phyloP scores from a whole-genome alignment of 2,329 filamentous ascomycete genomes.

The Aspergillus jensenii region DNA sequence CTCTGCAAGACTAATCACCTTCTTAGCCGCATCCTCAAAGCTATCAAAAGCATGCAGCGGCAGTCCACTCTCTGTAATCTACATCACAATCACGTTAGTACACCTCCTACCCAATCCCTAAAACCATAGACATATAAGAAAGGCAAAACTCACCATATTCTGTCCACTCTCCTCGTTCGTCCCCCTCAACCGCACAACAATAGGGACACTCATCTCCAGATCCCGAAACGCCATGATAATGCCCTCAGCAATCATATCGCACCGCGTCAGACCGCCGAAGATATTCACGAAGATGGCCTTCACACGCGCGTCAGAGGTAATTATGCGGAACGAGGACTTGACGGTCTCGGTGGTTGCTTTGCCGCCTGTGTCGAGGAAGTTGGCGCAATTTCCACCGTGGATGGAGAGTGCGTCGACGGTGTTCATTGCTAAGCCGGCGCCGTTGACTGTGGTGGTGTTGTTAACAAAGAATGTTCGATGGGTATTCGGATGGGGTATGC shows the following conservation, averaged over 20 bases:
- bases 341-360: slow-evolving; percentile 84
- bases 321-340: slow-evolving; percentile 70
- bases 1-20: slow-evolving; percentile 60
- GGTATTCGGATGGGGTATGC: not conserved
- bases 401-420: slow-evolving; percentile 76
- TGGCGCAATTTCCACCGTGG: slow-evolving; percentile 68
- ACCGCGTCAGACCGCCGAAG: slow-evolving; percentile 68
- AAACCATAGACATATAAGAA: not conserved
- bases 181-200: slow-evolving; percentile 74
- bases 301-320: slow-evolving; percentile 70
- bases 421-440: slow-evolving; percentile 87
- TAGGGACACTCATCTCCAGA: slow-evolving; percentile 64
- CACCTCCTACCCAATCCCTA: too few species aligned
- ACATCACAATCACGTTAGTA: slow-evolving; percentile 14
- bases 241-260: slow-evolving; percentile 78
- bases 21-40: slow-evolving; percentile 70
- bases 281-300: slow-evolving; percentile 72
- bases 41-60: slow-evolving; percentile 70
- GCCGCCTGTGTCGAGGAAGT: slow-evolving; percentile 87
- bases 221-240: slow-evolving; percentile 72
- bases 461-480: not conserved
- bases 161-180: slow-evolving; percentile 72
- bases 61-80: slow-evolving; percentile 67
- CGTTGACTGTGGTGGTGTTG: slow-evolving; percentile 61
- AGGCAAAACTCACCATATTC: slow-evolving; percentile 50